Base-by-base conservation (phyloP, 2,329 filamentous ascomycete species). In the Verticillium tricorpus region DNA sequence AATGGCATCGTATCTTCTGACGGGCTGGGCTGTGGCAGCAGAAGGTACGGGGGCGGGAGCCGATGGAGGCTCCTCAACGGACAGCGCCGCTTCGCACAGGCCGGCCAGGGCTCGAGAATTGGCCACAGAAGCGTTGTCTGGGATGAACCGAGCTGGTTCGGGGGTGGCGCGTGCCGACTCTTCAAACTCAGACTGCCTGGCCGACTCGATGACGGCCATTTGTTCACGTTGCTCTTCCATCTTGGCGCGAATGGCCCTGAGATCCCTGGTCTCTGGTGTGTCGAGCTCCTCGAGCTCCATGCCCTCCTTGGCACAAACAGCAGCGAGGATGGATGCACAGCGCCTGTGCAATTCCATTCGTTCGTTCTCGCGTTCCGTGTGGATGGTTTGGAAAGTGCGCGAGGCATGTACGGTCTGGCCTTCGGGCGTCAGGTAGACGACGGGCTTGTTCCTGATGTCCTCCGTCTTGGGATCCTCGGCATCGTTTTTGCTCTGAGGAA, bases 371-470 rank as follows among this genome's bases (percentile, higher is more conserved):
- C n/a, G 45, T 19, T 52, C 45, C 11, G 45, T 52, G 45, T 22
- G 11, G 11, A 52, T 52, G 28, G 25, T 34, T 32, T 56, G 54
- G 54, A 56, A 56, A 1, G 76, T 75, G 54, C 82, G 77, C 9
- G 82, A 85, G 19, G 81, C 76, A 63, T 82, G 81, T 1, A 79
- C 71, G 31, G 80, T 79, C 60, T 77, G 77, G 19, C 82, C 81
- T 15, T 76, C 76, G 2, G 80, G 77, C 25, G 79, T 78, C 58
- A 84, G 75, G 61, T 80, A 80, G 31, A 85, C 80, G 5, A 84
- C 72, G 4, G 83, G 81, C 58, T 76, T 77, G 34, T 77, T 75
- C 12, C 79, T 79, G 62, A 80, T 77, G 57, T 79, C 74, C 54
- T 75, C 76, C 0, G 76, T 73, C 19, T 69, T 69, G 4, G 78